These are phyloP conservation scores for Macadamia tetraphylla DNA, from an alignment of 164 flowering plant species.

Conservation along the genomic window DNA sequence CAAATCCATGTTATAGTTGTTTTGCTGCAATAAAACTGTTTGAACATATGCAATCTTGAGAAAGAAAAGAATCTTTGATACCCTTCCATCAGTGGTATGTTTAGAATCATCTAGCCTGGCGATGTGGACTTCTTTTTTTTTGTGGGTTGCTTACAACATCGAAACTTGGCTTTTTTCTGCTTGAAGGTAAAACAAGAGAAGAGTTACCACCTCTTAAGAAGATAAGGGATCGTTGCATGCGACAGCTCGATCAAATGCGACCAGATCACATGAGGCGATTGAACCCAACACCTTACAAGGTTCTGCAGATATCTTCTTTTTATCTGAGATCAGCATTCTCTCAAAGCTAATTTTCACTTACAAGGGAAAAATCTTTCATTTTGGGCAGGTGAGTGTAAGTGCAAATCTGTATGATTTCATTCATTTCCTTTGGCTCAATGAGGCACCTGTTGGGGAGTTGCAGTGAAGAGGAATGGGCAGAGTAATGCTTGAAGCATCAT, in stretches of 20 bases:
- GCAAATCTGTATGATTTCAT: conserved; percentile 94
- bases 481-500: not conserved
- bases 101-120: not conserved
- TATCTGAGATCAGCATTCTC: not conserved
- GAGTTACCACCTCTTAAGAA: conserved; percentile 54
- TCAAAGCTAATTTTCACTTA: not conserved
- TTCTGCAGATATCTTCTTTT: conserved; percentile 14
- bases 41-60: too few species aligned
- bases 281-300: conserved; percentile 99
- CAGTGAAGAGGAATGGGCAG: conserved; percentile 33
- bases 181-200: conserved; percentile 55
- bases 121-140: not conserved
- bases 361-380: not conserved
- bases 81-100: not conserved
- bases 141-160: not conserved
- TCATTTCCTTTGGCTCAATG: conserved; percentile 96
- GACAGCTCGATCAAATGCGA: conserved; percentile 85
- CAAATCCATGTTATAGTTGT: too few species aligned
- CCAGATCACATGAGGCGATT: conserved; percentile 97
- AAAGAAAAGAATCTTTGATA: not conserved
- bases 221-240: conserved; percentile 72
- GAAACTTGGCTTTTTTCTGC: conserved; percentile 1
- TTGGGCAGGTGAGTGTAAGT: conserved; percentile 87
- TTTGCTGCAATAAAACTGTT: too few species aligned
- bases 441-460: conserved; percentile 98